Evolutionary conservation across 768 basidiomycete genomes (phyloP), one percentile per base, ranked within the genome.

Genomic region (Psilocybe tampanensis): DNA sequence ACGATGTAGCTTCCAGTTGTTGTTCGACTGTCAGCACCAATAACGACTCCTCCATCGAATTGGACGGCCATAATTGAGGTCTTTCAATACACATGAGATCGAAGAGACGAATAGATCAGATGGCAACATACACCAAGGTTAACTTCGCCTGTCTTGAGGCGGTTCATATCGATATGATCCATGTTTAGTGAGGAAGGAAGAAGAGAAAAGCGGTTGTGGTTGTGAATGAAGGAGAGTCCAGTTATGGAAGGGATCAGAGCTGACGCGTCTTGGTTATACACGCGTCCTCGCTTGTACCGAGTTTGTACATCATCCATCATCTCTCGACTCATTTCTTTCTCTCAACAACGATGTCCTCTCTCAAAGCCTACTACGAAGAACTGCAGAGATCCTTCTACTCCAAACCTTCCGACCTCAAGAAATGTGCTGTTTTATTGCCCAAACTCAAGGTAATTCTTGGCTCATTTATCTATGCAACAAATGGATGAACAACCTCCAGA

Each of bases 11-110:
- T 89, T 62, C 96, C 97, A 7, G 93, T 95, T 0, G 97, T 98
- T 58, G 96, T 99, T 58, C 96, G 85, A 82, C 90, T 92, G 78
- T 99, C 97, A 62, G 97, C 97, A 42, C 97, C 97, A 59, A 98
- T 86, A 64, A 99, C 88, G 57, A 99, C 97, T 36, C 97, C 97
- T 26, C 86, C 87, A 32, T 93, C 80, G 78, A 99, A 99, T 67
- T 95, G 93, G 60, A 98, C 95, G 52, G 97, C 96, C 95, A 98
- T 98, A 72, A 99, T 98, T 42, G 96, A 98, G 54, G 96, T 99
- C 94, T 98, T 44, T 33, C 56, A 54, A 45, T 26, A 32, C 43
- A 24, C 29, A 32, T 49, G 41, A 48, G 47, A 39, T 15, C 13
- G 36, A 8, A 6, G 21, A 13, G 2, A 51, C 39, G 1, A 22